These are phyloP conservation scores for Gastroboletus turbinatus DNA, from an alignment of 1,284 basidiomycete genomes.

Conservation along the genomic window DNA sequence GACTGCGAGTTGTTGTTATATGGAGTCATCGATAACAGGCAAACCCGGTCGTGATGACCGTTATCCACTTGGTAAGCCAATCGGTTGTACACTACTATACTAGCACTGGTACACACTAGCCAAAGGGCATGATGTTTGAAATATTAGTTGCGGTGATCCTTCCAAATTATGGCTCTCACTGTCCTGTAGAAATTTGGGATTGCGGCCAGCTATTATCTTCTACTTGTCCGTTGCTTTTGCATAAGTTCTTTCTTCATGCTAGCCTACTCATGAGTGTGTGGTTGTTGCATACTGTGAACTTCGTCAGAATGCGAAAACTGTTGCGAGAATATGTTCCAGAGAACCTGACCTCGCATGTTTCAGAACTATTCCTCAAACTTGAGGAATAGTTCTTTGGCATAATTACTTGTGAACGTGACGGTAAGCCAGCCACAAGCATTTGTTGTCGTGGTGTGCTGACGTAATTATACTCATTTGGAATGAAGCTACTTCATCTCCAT, in stretches of 20 bases:
- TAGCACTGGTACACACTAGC: background rate
- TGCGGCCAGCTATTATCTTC: background rate
- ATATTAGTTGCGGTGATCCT: background rate
- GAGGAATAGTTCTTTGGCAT: background rate
- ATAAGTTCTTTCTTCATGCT: background rate
- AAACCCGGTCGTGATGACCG: background rate
- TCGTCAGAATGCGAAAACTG: background rate
- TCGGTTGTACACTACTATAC: background rate
- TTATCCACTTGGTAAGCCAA: background rate
- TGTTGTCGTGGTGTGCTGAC: background rate
- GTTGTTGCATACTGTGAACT: background rate
- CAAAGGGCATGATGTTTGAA: background rate
- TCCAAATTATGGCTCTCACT: background rate
- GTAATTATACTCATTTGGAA: background rate
- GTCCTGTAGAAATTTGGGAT: background rate
- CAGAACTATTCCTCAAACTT: background rate
- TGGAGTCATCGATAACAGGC: background rate
- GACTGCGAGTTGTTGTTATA: background rate
- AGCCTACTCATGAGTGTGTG: background rate
- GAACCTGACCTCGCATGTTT: background rate
- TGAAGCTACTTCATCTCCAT: conserved; percentile 7
- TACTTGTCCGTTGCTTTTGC: background rate
- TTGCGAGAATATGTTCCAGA: background rate
- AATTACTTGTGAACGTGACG: background rate
- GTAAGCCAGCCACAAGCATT: no score